Conservation (phyloP, 371 early-diverging fungal genomes). For the Smittium mucronatum region DNA sequence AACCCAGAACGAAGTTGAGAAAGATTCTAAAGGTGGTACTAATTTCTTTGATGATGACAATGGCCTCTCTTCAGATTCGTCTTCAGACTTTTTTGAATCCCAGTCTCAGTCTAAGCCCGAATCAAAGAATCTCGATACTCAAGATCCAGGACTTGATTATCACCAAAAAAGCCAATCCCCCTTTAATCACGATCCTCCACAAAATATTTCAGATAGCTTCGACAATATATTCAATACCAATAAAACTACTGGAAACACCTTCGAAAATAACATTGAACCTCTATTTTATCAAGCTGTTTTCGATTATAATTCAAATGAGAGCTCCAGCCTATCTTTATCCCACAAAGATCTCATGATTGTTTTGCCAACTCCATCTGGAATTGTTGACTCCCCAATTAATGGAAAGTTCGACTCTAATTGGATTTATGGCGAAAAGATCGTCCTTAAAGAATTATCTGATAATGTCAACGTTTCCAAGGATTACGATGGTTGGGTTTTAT, state of each 20-base stretch:
- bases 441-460: slow-evolving; percentile 6
- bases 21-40: slow-evolving; percentile 2
- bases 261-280: not conserved
- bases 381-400: too few species aligned
- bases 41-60: not conserved
- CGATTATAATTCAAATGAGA: too few species aligned
- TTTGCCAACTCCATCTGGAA: too few species aligned
- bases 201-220: slow-evolving; percentile 11
- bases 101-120: too few species aligned
- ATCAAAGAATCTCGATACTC: not conserved
- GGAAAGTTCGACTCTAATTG: slow-evolving; percentile 21
- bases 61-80: slow-evolving; percentile 1
- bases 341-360: slow-evolving; percentile 11
- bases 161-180: slow-evolving; percentile 11
- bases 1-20: not conserved
- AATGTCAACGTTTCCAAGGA: slow-evolving; percentile 11
- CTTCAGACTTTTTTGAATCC: slow-evolving; percentile 1
- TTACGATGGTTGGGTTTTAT: slow-evolving; percentile 21
- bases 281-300: not conserved
- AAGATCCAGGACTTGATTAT: not conserved
- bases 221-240: too few species aligned
- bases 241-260: not conserved
- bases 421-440: slow-evolving; percentile 19
- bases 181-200: slow-evolving; percentile 20
- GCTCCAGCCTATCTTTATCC: not conserved